Base-by-base conservation (phyloP, 31 red algal species). In the Asparagopsis taxiformis region DNA sequence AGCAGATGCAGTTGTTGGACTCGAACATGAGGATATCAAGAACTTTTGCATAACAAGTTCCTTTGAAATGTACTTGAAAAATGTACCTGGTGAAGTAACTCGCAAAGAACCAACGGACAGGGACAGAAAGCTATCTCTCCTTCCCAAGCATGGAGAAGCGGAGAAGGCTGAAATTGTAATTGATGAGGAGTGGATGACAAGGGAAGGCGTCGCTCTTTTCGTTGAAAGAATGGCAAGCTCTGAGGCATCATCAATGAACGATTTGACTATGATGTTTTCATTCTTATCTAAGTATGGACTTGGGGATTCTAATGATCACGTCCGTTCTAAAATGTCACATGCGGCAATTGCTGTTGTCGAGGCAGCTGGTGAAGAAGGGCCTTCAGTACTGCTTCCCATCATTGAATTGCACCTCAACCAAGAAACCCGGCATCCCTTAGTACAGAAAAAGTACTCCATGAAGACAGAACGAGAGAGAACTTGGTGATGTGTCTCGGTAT, bases 351-450 rank as follows among this genome's bases (percentile, higher is more conserved):
- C 88, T 20, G 77, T 87, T 53, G 85, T 92, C 25, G 28, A 65
- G 46, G 76, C 79, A 9, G 82, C 88, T 55, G 88, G 88, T 29
- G 53, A 65, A 11, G 35, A 55, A 8, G 79, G 82, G 7, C 83
- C 89, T 30, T 23, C 65, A 25, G 33, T 84, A 2, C 74, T 97
- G 31, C 60, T 97, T 10, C 80, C 88, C 0, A 83, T 97, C 72
- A 89, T 97, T 48, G 94, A 97, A 74, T 79, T 62, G 34, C 94
- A 89, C 46, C 68, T 97, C 3, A 88, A 82, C 36, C 37, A 31
- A 17, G 53, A 44, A 20, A 53, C n/a, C n/a, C 15, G 17, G 11
- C 75, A 58, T 9, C 55, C 1, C 21, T n/a, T 11, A 34, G 31
- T 34, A 51, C 46, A 13, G 43, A 71, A 59, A 83, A 73, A 8